Base-by-base conservation (phyloP, 2,329 filamentous ascomycete species). In the Ceratocystis albifundus region DNA sequence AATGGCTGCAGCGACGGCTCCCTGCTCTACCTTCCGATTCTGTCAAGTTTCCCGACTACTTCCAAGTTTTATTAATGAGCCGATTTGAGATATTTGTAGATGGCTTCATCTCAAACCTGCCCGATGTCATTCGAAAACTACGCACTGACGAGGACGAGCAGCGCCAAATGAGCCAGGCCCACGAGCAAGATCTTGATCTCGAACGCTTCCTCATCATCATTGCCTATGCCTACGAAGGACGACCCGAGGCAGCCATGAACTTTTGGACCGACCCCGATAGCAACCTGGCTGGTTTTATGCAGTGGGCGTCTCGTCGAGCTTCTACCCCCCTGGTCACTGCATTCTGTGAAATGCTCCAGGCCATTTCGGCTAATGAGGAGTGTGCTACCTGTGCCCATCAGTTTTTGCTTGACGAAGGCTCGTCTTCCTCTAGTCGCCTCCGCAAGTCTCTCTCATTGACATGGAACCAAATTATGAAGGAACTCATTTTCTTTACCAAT, bases 261-360 rank as follows among this genome's bases (percentile, higher is more conserved):
- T 97, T 97, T 71, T 99, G 94, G 94, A 83, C 84, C 41, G 92
- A 96, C 72, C 86, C 88, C 1, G 94, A 99, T 71, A 91, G 91
- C 72, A 96, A 96, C 71, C 79, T 99, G 41, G 89, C 92, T 69
- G 94, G 94, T 0, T 99, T 99, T 73, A 82, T 99, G 74, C 89
- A 96, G 70, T 99, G 94, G 94, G 89, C 92, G n/a, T 96, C 94
- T 2, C 88, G 90, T 71, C 83, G 94, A 71, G 91, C 96, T 68
- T 96, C 95, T 0, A 96, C 95, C 0, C 94, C 94, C n/a, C 82
- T 96, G 28, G 92, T 96, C 68, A 94, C 90, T 69, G 92, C 93
- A 12, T 99, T 97, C 71, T 99, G 94, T 75, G 93, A 97, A 73
- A 93, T 99, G 86, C 80, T 99, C 17, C 89, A 91, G 72, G 88